Evolutionary conservation across 2,329 filamentous ascomycete species (phyloP).

Genomic region (Talaromyces sp.): DNA sequence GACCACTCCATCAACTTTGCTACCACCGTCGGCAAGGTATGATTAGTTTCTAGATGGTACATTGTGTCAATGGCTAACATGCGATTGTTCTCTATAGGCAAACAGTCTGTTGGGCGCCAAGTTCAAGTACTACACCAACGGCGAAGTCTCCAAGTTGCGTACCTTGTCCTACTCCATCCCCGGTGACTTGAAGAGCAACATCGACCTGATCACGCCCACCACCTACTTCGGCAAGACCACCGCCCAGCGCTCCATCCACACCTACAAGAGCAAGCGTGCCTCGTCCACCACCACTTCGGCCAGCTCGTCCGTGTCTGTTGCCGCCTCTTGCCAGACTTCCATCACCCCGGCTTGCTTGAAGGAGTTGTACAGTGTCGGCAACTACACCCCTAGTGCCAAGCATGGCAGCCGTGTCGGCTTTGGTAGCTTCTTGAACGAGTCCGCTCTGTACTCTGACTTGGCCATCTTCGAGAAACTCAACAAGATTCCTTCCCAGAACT

Average conservation of each 20-base stretch:
- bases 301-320: slow-evolving; percentile 14
- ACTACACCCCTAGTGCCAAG: slow-evolving; percentile 41
- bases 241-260: slow-evolving; percentile 2
- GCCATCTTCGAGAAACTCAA: slow-evolving; percentile 35
- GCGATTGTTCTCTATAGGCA: slow-evolving; percentile 13
- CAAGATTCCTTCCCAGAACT: slow-evolving; percentile 45
- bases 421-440: slow-evolving; percentile 49
- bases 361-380: slow-evolving; percentile 45
- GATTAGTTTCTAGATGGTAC: background rate
- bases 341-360: slow-evolving; percentile 48
- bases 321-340: slow-evolving; percentile 23
- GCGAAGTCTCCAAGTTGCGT: slow-evolving; percentile 38
- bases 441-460: slow-evolving; percentile 45
- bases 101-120: slow-evolving; percentile 45
- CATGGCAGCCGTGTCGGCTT: slow-evolving; percentile 49
- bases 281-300: background rate
- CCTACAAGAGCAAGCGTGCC: slow-evolving; percentile 9
- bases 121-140: slow-evolving; percentile 43
- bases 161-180: slow-evolving; percentile 39
- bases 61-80: background rate
- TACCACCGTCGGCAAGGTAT: slow-evolving; percentile 33
- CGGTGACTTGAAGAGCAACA: slow-evolving; percentile 31
- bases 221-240: slow-evolving; percentile 44
- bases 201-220: slow-evolving; percentile 49
- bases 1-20: slow-evolving; percentile 40